Base-by-base conservation (phyloP, 1,284 basidiomycete species). In the Trametes polyzona region DNA sequence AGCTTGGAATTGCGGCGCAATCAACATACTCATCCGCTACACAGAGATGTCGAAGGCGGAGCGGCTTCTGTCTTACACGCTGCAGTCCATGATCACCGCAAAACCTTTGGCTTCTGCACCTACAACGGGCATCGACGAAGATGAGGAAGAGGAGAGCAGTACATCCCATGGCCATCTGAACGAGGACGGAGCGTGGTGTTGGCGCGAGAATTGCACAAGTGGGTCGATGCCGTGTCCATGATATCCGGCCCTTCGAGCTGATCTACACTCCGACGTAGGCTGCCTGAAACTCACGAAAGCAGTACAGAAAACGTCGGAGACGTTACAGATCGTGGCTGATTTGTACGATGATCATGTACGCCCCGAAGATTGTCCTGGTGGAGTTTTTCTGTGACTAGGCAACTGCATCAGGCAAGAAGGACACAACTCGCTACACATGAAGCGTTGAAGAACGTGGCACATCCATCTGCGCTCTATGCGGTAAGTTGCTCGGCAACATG, bases 151-250 rank as follows among this genome's bases (percentile, higher is more conserved):
- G 14, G 75, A 74, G n/a, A 70, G 70, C 17, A 63, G 39, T 61
- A 75, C 76, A 48, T 65, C 63, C 26, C 83, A 78, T 53, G 87
- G 88, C 1, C 67, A 86, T 35, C 70, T 86, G 56, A 94, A 93
- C 65, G 78, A 80, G 12, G 82, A 90, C 19, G 87, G 89, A 1
- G 92, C 89, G 1, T 92, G 93, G 90, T 93, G 92, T 70, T 95
- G 92, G 92, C 78, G 86, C 19, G 90, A 93, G 56, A 79, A 78
- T 2, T 93, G 88, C 69, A 72, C 80, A 71, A 84, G 89, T 89
- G 7, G 33, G 14, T 49, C 39, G 32, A 35, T 37, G 12, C 29
- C 27, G 32, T 35, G 17, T 37, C 51, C 19, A 43, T 16, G 16
- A n/a, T n/a, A n/a, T n/a, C n/a, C n/a, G n/a, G n/a, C n/a, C n/a